Conservation (phyloP, 306 rosid species). For the Lablab purpureus region DNA sequence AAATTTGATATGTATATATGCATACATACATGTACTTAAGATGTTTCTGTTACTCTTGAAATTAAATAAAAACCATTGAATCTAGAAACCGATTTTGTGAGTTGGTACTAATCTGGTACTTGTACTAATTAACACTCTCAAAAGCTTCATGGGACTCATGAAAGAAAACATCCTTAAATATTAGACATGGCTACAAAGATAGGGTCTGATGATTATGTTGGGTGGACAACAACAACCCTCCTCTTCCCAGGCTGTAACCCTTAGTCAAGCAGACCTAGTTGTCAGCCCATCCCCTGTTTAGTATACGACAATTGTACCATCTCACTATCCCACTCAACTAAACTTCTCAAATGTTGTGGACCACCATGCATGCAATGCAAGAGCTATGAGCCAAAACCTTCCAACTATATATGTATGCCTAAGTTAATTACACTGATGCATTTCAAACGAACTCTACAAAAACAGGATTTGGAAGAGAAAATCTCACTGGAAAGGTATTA, state of each 20-base stretch:
- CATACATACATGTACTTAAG: not conserved
- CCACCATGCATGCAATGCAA: conserved; percentile 2
- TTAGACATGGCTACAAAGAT: conserved; percentile 30
- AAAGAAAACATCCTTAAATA: conserved; percentile 36
- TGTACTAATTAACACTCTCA: not conserved
- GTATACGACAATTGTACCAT: conserved; percentile 34
- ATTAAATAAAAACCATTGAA: conserved; percentile 1
- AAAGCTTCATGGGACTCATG: conserved; percentile 7
- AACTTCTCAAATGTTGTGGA: conserved; percentile 21
- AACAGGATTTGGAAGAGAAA: too few species aligned
- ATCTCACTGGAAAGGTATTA: too few species aligned
- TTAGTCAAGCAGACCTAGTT: conserved; percentile 48
- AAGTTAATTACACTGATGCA: not conserved
- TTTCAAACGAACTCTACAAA: not conserved
- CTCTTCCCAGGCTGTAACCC: conserved; percentile 54
- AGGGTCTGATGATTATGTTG: conserved; percentile 45
- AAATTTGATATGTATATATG: not conserved
- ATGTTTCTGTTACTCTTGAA: not conserved
- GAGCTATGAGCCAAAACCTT: conserved; percentile 31
- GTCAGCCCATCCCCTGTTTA: conserved; percentile 46
- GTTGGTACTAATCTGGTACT: not conserved
- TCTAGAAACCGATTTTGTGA: not conserved
- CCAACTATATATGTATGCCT: not conserved
- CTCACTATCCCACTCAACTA: conserved; percentile 15
- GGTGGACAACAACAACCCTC: conserved; percentile 40